Conservation (phyloP, 441 rosid species). For the Melastoma candidum region DNA sequence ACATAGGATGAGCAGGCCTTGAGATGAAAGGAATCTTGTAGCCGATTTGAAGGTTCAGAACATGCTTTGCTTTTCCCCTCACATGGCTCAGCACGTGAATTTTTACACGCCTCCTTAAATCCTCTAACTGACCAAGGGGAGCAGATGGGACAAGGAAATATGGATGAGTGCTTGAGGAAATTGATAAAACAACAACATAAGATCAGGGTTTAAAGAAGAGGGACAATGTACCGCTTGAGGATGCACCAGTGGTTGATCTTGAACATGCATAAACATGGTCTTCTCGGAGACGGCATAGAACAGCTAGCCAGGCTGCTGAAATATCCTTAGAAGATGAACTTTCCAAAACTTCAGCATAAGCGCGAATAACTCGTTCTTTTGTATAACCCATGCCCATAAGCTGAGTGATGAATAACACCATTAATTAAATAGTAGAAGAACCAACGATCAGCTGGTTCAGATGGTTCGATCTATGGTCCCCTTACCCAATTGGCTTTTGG, state of each 20-base stretch:
- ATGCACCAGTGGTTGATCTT: conserved; percentile 4
- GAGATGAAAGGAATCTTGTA: too few relatives aligned
- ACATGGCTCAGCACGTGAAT: too few relatives aligned
- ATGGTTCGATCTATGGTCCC: background rate
- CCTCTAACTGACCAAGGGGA: too few relatives aligned
- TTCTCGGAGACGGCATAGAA: conserved; percentile 63
- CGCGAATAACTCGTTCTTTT: conserved; percentile 50
- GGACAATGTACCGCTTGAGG: background rate
- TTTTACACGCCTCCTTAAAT: too few relatives aligned
- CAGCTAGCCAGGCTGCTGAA: conserved; percentile 55
- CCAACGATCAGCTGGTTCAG: background rate
- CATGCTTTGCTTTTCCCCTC: too few relatives aligned
- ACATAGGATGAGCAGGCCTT: too few relatives aligned
- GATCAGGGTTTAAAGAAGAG: too few relatives aligned
- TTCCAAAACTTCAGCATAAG: conserved; percentile 51
- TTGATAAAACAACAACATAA: too few relatives aligned
- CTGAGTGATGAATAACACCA: conserved; percentile 25
- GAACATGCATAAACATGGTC: conserved; percentile 38
- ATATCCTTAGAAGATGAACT: conserved; percentile 43
- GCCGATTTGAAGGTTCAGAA: too few relatives aligned
- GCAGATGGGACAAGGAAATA: too few relatives aligned
- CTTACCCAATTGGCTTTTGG: too few relatives aligned
- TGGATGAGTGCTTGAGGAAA: too few relatives aligned
- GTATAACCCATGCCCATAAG: conserved; percentile 54
- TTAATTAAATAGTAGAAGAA: conserved; percentile 9